These are phyloP conservation scores for Lodderomyces theae DNA, from an alignment of 1,139 yeast species.

Conservation along the genomic window DNA sequence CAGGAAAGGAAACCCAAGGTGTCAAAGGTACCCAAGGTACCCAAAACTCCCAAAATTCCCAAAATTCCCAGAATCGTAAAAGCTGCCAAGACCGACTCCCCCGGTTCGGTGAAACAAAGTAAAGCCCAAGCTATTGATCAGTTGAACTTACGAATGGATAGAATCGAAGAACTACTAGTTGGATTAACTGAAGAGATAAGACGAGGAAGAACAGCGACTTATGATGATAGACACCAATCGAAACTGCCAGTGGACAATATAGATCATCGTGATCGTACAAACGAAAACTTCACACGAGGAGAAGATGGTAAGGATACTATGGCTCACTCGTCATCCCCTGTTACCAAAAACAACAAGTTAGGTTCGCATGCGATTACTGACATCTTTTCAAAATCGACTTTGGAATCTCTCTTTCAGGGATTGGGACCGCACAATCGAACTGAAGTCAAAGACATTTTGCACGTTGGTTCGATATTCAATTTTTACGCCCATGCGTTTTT, in stretches of 20 bases:
- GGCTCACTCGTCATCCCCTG: background rate
- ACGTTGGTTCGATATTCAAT: slow-evolving; percentile 17
- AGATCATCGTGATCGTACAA: too few species aligned
- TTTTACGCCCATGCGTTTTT: slow-evolving; percentile 10
- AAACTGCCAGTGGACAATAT: background rate
- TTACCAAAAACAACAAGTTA: slow-evolving; percentile 14
- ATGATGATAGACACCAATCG: background rate
- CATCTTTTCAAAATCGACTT: slow-evolving; percentile 32
- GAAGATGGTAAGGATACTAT: background rate
- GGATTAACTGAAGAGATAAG: slow-evolving; percentile 11
- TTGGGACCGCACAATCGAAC: slow-evolving; percentile 3
- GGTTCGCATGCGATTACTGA: slow-evolving; percentile 37
- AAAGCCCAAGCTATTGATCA: slow-evolving; percentile 8
- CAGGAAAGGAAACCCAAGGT: slow-evolving; percentile 16
- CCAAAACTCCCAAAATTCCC: background rate
- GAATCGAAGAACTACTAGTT: slow-evolving; percentile 11
- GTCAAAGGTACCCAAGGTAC: slow-evolving; percentile 10
- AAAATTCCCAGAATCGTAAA: background rate
- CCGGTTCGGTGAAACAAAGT: slow-evolving; percentile 7
- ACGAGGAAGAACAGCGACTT: background rate
- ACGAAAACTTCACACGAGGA: too few species aligned
- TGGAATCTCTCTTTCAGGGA: slow-evolving; percentile 26
- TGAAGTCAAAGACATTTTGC: slow-evolving; percentile 20
- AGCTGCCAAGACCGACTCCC: too few species aligned
- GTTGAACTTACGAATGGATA: slow-evolving; percentile 8